A percentile compares a stretch with the other conserved stretches of the same genome.
Evolutionary conservation across 768 basidiomycete species (phyloP).

Genomic region (Amyloporia xantha): DNA sequence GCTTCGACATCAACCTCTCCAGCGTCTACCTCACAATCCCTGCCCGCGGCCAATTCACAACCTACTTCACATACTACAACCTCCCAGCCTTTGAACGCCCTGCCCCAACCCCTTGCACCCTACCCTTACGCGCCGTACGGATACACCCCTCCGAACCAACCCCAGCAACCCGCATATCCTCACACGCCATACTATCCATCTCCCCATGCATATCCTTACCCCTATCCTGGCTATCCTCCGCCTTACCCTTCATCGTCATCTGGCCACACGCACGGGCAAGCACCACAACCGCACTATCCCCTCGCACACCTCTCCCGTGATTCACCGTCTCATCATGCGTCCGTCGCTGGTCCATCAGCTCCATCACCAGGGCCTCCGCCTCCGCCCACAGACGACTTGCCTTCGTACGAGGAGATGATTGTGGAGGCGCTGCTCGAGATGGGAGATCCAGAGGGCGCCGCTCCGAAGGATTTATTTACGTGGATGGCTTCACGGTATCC

Average conservation of each 20-base stretch:
- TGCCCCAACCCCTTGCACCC: constrained; percentile 15
- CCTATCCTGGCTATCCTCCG: constrained; percentile 25
- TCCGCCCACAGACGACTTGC: constrained; percentile 47
- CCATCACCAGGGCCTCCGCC: constrained; percentile 8
- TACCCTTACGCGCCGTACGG: constrained; percentile 55
- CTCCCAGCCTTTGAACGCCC: no score
- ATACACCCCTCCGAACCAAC: constrained; percentile 27
- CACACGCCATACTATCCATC: constrained; percentile 62
- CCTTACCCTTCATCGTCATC: constrained; percentile 21
- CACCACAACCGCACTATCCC: constrained; percentile 21
- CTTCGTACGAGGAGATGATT: constrained; percentile 91
- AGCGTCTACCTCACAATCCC: neutral
- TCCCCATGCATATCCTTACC: constrained; percentile 25
- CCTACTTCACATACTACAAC: no score
- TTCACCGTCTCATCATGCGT: neutral
- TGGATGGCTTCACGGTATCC: constrained; percentile 85
- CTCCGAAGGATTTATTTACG: constrained; percentile 75
- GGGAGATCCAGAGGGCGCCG: constrained; percentile 66
- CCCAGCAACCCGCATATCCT: constrained; percentile 48
- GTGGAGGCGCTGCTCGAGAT: constrained; percentile 68
- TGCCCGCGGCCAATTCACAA: neutral
- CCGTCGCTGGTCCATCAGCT: neutral
- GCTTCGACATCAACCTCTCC: neutral
- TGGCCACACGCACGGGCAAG: no score
- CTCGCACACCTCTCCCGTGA: constrained; percentile 20